Base-by-base conservation (phyloP, 768 basidiomycete species). In the Mycena vitilis region DNA sequence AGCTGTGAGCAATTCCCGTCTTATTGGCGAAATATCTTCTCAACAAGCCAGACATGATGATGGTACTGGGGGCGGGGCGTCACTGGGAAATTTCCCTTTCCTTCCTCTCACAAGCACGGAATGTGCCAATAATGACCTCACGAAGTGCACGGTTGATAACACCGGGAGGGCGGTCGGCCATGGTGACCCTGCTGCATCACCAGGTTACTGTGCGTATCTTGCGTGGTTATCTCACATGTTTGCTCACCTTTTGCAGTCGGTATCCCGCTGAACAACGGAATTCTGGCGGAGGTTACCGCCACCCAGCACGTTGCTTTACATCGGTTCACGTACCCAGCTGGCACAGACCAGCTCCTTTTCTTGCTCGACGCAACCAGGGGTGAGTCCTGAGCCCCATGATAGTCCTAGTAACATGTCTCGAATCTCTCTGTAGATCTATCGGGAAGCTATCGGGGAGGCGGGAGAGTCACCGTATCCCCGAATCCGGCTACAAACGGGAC, bases 211-310 rank as follows among this genome's bases (percentile, higher is more conserved):
- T 71, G 56, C 12, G 65, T 63, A 2, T 48, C 4, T 40, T 25
- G 23, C 30, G 30, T 30, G 30, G 30, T 30, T 30, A 15, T 5
- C 34, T 18, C 18, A 18, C 6, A 40, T 2, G 10, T 40, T 53
- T 37, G 0, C 60, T 48, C 5, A 63, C 0, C 20, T 40, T 44
- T 44, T 38, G 23, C 10, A 71, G 70, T 71, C 52, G 52, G 65
- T 18, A 71, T 71, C 25, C 65, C 81, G 4, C 72, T 84, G 25
- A 78, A 83, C 65, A 84, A 84, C 65, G 77, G 76, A 22, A 79
- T 84, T 58, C 74, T 81, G 66, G 81, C 84, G 69, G 84, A 85
- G 66, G 82, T 83, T 5, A 84, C 83, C 7, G 81, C 81, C 8
- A 84, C 83, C 4, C 81, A 83, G 54, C 83, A 82, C 48, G 80